Base-by-base conservation (phyloP, 257 asterid species). In the Plantago elongata region DNA sequence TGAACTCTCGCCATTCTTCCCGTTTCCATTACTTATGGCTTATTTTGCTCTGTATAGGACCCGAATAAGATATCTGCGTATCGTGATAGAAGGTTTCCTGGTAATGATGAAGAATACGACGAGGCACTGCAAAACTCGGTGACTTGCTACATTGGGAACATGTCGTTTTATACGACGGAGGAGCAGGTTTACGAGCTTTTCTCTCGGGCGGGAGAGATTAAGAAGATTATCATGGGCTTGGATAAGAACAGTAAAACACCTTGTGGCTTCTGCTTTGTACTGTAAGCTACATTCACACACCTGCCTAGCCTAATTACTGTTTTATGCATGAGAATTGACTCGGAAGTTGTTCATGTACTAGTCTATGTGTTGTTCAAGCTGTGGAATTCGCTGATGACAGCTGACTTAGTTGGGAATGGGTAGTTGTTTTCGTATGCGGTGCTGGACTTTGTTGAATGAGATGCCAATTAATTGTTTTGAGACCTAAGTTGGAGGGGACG, bases 151-250 rank as follows among this genome's bases (percentile, higher is more conserved):
- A 72, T 83, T 6, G 99, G 97, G 73, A 92, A 93, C 70, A 84
- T 93, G 96, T 93, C 97, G 14, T 92, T 93, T 72, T 93, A 93
- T 62, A 84, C 99, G 0, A 93, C 99, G 3, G 99, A 93, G 80
- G 99, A 93, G 85, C 99, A 93, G 73, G 92, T 89, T 56, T 93
- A 87, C 37, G 99, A 93, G 86, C 69, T 93, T 51, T 89, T 93
- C 72, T 69, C 92, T 9, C 83, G 97, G 45, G 87, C 99, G 12
- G 99, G 99, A 50, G 99, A 92, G 87, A 75, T 92, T 56, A 92
- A 84, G 65, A 89, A 84, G 91, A 89, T 92, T 52, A 72, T 79
- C 74, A 89, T 92, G 99, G 99, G 99, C 61, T 79, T 92, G 83
- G 99, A 92, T 70, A 92, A 92, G 79, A 92, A 92, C 69, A 69